Base-by-base conservation (phyloP, 805 yeast species). In the Pichia phayaonensis region DNA sequence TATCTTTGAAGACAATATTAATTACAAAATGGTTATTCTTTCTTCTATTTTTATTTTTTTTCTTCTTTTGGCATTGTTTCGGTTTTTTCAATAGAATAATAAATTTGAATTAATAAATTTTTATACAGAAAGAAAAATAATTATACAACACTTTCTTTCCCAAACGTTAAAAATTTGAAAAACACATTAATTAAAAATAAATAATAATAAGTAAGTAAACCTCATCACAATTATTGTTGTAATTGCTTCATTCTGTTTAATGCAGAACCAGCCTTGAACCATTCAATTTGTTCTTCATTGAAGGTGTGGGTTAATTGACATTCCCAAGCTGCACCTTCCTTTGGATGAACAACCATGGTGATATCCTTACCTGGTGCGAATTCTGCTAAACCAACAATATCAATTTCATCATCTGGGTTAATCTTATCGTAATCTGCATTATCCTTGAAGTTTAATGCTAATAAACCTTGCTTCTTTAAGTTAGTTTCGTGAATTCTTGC, bases 191-290 rank as follows among this genome's bases (percentile, higher is more conserved):
- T 40, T 40, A 24, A 44, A 42, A 48, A 49, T 48, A 49, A 42
- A 44, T 40, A 34, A 34, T 31, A 44, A 27, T 43, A 34, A 22
- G 4, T 13, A 42, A 24, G 4, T n/a, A 24, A n/a, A 15, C 22
- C 8, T 7, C 20, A 41, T 42, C 23, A 41, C 24, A 20, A 20
- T 45, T 22, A 20, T 31, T 44, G 48, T 57, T 61, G 57, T 50
- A 61, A 53, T 47, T 51, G 55, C 48, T 53, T 49, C 72, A 90
- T 88, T 80, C 85, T 88, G 88, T 94, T 94, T 77, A 94, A 84
- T 72, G 99, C 99, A 63, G 97, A 90, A 78, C 99, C 99, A 66
- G 85, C 83, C 81, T 88, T 92, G 86, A 92, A 92, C 98, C 98
- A 92, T 71, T 88, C 97, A 69, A 92, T 86, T 80, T 92, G 99